These are phyloP conservation scores for Xerocomus potaroensis DNA, from an alignment of 768 basidiomycete species.

Conservation along the genomic window DNA sequence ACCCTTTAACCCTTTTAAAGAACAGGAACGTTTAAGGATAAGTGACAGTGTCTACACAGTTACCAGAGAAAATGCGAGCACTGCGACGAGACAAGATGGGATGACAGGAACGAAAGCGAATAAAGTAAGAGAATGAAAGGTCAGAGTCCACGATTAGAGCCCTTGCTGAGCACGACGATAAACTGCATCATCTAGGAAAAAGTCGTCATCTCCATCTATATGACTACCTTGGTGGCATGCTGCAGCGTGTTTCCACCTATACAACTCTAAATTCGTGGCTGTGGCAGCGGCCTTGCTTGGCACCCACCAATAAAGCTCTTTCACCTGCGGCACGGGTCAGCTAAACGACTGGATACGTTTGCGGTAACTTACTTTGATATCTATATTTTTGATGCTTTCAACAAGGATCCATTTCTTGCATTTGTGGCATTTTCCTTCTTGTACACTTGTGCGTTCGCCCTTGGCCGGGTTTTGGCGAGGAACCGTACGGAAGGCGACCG, in stretches of 20 bases:
- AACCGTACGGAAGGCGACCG: conserved; percentile 53
- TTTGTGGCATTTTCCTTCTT: conserved; percentile 75
- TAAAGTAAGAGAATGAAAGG: neutral
- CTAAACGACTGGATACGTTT: neutral
- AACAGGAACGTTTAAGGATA: no score
- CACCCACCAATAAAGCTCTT: conserved; percentile 73
- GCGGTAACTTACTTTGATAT: conserved; percentile 51
- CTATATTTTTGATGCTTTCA: conserved; percentile 70
- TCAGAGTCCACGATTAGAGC: conserved; percentile 1
- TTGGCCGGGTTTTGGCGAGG: conserved; percentile 47
- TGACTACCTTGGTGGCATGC: conserved; percentile 61
- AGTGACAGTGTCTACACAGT: conserved; percentile 7
- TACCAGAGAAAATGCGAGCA: conserved; percentile 16
- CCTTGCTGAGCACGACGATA: conserved; percentile 24
- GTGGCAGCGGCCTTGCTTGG: neutral
- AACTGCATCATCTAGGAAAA: conserved; percentile 52
- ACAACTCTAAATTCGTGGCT: conserved; percentile 6
- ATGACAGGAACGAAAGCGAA: conserved; percentile 11
- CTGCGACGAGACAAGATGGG: neutral
- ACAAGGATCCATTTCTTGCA: conserved; percentile 70
- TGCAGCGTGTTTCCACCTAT: conserved; percentile 83
- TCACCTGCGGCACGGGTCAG: conserved; percentile 42
- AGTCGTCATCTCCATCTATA: conserved; percentile 53
- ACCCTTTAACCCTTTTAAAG: no score
- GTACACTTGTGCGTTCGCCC: conserved; percentile 53